phyloP scores from a whole-genome alignment of 2,329 filamentous ascomycete genomes.

The Talaromyces sp. region DNA sequence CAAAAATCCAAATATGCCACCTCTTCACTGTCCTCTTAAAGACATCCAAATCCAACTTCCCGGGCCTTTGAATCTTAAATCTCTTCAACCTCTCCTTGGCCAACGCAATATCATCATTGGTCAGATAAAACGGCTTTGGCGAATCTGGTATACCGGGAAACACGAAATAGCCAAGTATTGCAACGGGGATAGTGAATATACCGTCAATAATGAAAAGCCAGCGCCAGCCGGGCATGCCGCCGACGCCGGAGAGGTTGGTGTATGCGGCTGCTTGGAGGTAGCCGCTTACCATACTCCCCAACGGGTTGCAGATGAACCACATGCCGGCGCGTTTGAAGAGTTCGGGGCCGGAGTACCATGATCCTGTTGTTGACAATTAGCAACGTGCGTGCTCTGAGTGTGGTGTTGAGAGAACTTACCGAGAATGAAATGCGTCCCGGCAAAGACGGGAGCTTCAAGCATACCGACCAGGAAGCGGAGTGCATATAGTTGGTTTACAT shows the following conservation, averaged over 20 bases:
- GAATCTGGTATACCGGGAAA: constrained; percentile 42
- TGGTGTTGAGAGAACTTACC: constrained; percentile 19
- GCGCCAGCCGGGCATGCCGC: constrained; percentile 51
- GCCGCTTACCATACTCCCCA: constrained; percentile 28
- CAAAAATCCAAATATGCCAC: constrained; percentile 54
- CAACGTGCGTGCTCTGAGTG: not conserved
- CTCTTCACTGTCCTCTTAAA: constrained; percentile 46
- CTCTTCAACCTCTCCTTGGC: constrained; percentile 36
- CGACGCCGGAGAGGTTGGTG: constrained; percentile 50
- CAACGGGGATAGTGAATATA: constrained; percentile 54
- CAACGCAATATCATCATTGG: constrained; percentile 34
- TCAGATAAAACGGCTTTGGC: constrained; percentile 41
- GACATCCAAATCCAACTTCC: constrained; percentile 43
- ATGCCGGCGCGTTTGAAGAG: constrained; percentile 55
- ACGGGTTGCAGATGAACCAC: constrained; percentile 46
- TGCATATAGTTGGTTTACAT: constrained; percentile 32
- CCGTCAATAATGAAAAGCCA: constrained; percentile 60
- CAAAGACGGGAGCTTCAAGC: constrained; percentile 23
- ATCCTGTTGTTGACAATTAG: constrained; percentile 21
- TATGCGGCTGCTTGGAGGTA: constrained; percentile 56
- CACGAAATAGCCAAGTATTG: constrained; percentile 53
- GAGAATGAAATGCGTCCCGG: constrained; percentile 33
- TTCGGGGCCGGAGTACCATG: constrained; percentile 45
- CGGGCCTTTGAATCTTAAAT: constrained; percentile 27
- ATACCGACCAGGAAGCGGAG: constrained; percentile 35